These are phyloP conservation scores for Podospora pseudocomata DNA, from an alignment of 495 filamentous ascomycete genomes.

Conservation along the genomic window DNA sequence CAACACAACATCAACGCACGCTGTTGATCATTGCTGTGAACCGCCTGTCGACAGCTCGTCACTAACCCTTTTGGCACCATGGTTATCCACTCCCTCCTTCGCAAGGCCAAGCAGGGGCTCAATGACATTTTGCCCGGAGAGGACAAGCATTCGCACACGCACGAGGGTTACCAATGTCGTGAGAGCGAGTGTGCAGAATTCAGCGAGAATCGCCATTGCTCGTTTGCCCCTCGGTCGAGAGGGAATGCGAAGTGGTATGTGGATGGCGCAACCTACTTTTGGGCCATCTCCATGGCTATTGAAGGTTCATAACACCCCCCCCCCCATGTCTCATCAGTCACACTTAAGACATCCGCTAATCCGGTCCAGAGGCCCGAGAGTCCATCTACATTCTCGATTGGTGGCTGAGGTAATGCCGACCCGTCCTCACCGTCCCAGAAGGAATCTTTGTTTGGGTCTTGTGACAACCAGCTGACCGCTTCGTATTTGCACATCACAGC, in stretches of 20 bases:
- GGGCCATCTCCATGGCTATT: slow-evolving; percentile 78
- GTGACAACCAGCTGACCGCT: slow-evolving; percentile 7
- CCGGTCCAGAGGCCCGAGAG: slow-evolving; percentile 60
- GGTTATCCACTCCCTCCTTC: slow-evolving; percentile 18
- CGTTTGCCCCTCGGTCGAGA: slow-evolving; percentile 82
- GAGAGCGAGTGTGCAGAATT: slow-evolving; percentile 32
- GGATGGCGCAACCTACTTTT: slow-evolving; percentile 89
- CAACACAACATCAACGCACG: slow-evolving; percentile 1
- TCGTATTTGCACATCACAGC: slow-evolving; percentile 22
- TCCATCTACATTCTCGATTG: slow-evolving; percentile 93
- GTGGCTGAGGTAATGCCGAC: slow-evolving; percentile 63
- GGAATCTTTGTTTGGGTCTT: slow-evolving; percentile 2
- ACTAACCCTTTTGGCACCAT: slow-evolving; percentile 13
- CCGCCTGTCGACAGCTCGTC: neutral
- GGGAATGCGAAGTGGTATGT: slow-evolving; percentile 95
- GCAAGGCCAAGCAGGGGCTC: slow-evolving; percentile 20
- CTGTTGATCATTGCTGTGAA: neutral
- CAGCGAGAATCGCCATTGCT: slow-evolving; percentile 67
- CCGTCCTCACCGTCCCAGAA: neutral
- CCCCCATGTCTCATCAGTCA: neutral
- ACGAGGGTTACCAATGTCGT: slow-evolving; percentile 32
- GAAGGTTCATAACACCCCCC: slow-evolving; percentile 50
- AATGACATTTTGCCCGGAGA: slow-evolving; percentile 35
- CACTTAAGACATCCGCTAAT: slow-evolving; percentile 19
- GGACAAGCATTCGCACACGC: slow-evolving; percentile 41